phyloP scores from a whole-genome alignment of 106 monocot genomes.

The Allium sativum region DNA sequence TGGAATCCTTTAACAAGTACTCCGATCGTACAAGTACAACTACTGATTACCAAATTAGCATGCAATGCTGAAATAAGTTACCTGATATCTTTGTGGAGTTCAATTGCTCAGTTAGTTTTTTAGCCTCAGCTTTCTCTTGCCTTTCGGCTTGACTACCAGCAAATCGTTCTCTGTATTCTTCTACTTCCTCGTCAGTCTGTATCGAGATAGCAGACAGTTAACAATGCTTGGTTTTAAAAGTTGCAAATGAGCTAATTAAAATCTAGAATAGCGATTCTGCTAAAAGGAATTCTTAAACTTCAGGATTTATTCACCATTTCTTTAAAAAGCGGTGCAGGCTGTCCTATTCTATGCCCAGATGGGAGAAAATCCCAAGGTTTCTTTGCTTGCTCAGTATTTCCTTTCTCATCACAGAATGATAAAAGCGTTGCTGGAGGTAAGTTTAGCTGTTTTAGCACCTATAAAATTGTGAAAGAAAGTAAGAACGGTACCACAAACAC shows the following conservation, averaged over 20 bases:
- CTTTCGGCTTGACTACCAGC: slow-evolving; percentile 97
- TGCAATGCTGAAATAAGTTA: slow-evolving; percentile 9
- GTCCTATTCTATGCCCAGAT: slow-evolving; percentile 84
- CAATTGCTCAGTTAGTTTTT: slow-evolving; percentile 50
- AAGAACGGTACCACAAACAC: neutral
- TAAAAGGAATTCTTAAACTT: neutral
- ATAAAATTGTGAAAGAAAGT: slow-evolving; percentile 7
- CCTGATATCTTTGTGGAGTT: slow-evolving; percentile 61
- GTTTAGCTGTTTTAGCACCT: slow-evolving; percentile 90
- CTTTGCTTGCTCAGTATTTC: slow-evolving; percentile 48
- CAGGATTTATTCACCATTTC: slow-evolving; percentile 43
- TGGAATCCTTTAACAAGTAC: neutral
- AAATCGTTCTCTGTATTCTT: slow-evolving; percentile 63
- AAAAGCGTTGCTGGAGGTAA: slow-evolving; percentile 33
- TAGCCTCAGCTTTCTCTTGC: slow-evolving; percentile 42
- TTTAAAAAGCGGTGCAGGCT: slow-evolving; percentile 77
- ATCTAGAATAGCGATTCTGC: neutral
- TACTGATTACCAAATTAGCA: neutral
- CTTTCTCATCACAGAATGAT: slow-evolving; percentile 58
- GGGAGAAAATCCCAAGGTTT: slow-evolving; percentile 78
- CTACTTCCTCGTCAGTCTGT: slow-evolving; percentile 93
- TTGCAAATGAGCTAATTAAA: neutral
- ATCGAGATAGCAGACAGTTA: neutral
- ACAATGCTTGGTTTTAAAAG: neutral
- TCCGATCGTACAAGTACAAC: neutral